Evolutionary conservation across 106 monocot genomes (phyloP).

Genomic region (Dioscorea dumetorum): DNA sequence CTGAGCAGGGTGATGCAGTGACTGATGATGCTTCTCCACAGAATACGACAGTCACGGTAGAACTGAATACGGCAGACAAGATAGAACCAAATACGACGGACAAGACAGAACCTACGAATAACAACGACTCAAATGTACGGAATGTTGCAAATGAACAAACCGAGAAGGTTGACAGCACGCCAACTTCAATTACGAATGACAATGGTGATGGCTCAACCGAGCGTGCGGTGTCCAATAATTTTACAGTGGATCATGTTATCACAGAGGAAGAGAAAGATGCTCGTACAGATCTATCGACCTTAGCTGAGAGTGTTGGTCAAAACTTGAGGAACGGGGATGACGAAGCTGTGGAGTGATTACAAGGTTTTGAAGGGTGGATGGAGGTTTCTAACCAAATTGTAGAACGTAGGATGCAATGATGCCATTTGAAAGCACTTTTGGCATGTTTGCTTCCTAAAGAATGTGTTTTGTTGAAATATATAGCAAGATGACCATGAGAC

Average conservation of each 20-base stretch:
- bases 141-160: not conserved
- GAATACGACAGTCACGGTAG: not conserved
- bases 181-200: not conserved
- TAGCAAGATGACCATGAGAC: too few relatives aligned
- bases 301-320: not conserved
- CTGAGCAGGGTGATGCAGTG: not conserved
- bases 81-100: not conserved
- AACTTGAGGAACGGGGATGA: not conserved
- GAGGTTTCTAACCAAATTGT: not conserved
- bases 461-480: not conserved
- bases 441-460: too few relatives aligned
- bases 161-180: not conserved
- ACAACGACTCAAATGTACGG: not conserved
- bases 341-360: slow-evolving; percentile 3
- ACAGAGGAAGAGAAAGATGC: slow-evolving; percentile 9
- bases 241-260: not conserved
- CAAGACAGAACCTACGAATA: not conserved
- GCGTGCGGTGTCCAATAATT: not conserved
- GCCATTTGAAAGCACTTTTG: too few relatives aligned
- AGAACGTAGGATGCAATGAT: not conserved
- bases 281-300: slow-evolving; percentile 11
- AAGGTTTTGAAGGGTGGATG: not conserved
- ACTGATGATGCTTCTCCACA: not conserved
- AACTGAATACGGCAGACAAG: not conserved
- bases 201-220: not conserved